Evolutionary conservation across 192 early-diverging fungal species (phyloP), one percentile per base, ranked within the genome.

Genomic region (Coemansia sp.): DNA sequence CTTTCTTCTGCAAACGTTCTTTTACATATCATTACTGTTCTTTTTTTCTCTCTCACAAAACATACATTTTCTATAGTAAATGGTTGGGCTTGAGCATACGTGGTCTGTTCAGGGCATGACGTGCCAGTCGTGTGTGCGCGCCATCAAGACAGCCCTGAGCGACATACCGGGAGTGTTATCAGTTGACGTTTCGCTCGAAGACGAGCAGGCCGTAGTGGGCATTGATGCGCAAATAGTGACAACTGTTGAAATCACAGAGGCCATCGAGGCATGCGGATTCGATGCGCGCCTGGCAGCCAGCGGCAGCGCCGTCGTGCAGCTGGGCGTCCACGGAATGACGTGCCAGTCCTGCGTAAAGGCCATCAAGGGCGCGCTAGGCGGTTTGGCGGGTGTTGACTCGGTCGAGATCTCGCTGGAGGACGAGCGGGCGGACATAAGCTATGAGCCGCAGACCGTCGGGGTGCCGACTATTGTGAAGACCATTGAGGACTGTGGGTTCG

Each of bases 81-180:
- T 68, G 73, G 59, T 59, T 9, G 46, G n/a, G 46, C n/a, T 48
- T 48, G 46, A 48, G 9, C 69, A 72, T 39, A 68, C 29, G 9
- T 71, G 74, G 68, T 31, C 34, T n/a, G 83, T 87, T 59, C 66
- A 69, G 51, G 91, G 92, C 53, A 95, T 95, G 93, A 93, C 91
- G 1, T 95, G 93, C 83, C 84, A 92, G 74, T 93, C 91, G 34
- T 96, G 94, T 66, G 94, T 95, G 10, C 84, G 87, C 14, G 84
- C 89, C 6, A 89, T 96, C 62, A 88, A 87, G 24, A 69, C 70
- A 16, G 88, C 78, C 6, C 62, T 95, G 16, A 56, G 59, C 8
- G 73, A 64, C 7, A 19, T 81, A 14, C 41, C 59, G 3, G 93
- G 94, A 19, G 74, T 95, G n/a, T 40, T 64, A 3, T 50, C 66